Evolutionary conservation across 2,329 filamentous ascomycete species (phyloP).

Genomic region (Falciphora oryzae): DNA sequence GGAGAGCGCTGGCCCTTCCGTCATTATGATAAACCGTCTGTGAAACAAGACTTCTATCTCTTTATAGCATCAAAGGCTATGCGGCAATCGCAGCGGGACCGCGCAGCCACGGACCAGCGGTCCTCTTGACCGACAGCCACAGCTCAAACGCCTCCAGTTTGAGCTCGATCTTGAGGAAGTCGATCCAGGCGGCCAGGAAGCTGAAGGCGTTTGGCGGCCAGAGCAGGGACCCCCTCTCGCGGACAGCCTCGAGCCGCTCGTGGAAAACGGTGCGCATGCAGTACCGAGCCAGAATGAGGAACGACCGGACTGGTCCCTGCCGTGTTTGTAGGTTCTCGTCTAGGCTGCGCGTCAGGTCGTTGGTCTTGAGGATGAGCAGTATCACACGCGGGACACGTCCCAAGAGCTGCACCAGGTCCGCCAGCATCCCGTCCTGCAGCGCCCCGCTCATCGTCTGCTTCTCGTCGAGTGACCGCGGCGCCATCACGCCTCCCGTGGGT

Average conservation of each 20-base stretch:
- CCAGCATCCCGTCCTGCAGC: conserved; percentile 80
- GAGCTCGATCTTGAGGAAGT: conserved; percentile 53
- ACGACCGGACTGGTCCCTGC: conserved; percentile 57
- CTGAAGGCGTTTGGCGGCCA: conserved; percentile 52
- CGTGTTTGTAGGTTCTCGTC: conserved; percentile 84
- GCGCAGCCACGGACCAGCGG: conserved; percentile 20
- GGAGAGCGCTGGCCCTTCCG: too few species aligned
- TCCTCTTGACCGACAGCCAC: conserved; percentile 50
- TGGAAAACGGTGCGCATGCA: conserved; percentile 61
- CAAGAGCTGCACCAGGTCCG: conserved; percentile 81
- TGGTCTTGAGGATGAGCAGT: conserved; percentile 92
- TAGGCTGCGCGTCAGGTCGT: conserved; percentile 87
- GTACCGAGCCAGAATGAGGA: conserved; percentile 64
- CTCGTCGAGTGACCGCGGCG: conserved; percentile 64
- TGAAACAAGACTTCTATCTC: too few species aligned
- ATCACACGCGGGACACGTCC: conserved; percentile 89
- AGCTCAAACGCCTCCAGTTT: conserved; percentile 60
- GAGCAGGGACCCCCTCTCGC: conserved; percentile 41
- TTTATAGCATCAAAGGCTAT: neutral
- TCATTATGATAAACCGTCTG: neutral
- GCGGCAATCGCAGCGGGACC: neutral
- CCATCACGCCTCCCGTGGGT: conserved; percentile 19
- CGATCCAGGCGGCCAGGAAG: conserved; percentile 50
- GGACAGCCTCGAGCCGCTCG: conserved; percentile 56
- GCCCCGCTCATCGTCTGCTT: conserved; percentile 81